These are phyloP conservation scores for Orbilia quercus DNA, from an alignment of 2,329 filamentous ascomycete genomes.

Conservation along the genomic window DNA sequence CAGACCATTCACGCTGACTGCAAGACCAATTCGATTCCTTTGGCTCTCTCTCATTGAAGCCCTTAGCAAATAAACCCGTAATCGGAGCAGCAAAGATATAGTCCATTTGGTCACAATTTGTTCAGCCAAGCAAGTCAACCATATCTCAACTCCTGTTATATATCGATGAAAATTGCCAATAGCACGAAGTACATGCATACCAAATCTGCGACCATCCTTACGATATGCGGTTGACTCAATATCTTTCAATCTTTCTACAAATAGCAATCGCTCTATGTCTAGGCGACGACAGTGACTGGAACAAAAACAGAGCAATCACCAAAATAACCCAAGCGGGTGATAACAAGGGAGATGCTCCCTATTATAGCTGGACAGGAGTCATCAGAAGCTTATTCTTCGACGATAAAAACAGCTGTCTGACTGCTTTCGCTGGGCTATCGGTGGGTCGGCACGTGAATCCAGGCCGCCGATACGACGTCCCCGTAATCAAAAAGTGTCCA, in stretches of 20 bases:
- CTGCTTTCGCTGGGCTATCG: neutral
- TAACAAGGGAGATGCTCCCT: neutral
- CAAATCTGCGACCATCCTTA: no score
- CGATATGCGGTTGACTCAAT: neutral
- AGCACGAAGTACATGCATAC: no score
- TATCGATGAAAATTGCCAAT: no score
- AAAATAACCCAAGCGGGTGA: neutral
- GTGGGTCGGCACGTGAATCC: neutral
- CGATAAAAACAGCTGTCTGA: slow-evolving; percentile 27
- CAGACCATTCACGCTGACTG: no score
- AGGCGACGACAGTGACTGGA: slow-evolving; percentile 18
- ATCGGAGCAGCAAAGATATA: no score
- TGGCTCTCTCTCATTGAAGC: no score
- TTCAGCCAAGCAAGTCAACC: no score
- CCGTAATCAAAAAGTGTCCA: slow-evolving; percentile 22
- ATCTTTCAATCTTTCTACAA: slow-evolving; percentile 9
- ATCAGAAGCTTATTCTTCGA: slow-evolving; percentile 36
- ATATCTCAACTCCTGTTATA: no score
- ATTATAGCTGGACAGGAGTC: slow-evolving; percentile 25
- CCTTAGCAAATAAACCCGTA: no score
- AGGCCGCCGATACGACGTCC: neutral
- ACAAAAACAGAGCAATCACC: slow-evolving; percentile 8
- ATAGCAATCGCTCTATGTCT: neutral
- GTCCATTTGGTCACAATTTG: no score
- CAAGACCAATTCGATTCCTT: no score